These are phyloP conservation scores for Penicillium coprophilum DNA, from an alignment of 495 filamentous ascomycete genomes.

Conservation along the genomic window DNA sequence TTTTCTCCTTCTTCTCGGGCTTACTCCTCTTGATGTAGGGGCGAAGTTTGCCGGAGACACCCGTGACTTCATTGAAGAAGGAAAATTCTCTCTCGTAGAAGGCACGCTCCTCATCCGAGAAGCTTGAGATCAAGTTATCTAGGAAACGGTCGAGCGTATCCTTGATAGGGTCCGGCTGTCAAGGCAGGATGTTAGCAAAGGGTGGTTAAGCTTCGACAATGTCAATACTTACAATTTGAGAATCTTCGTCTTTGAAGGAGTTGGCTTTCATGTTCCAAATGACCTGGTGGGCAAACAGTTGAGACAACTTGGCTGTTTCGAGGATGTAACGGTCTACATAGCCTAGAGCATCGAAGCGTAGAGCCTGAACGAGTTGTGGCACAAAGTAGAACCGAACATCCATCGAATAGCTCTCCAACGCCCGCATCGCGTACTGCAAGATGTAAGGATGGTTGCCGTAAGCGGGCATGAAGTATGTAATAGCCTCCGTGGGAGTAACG, in stretches of 20 bases:
- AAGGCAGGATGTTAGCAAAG: constrained; percentile 41
- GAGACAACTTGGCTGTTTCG: constrained; percentile 92
- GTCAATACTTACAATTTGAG: constrained; percentile 67
- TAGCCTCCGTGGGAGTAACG: constrained; percentile 87
- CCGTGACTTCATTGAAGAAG: constrained; percentile 97
- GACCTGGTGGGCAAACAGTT: constrained; percentile 97
- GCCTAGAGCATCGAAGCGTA: constrained; percentile 92
- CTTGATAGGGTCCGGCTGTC: constrained; percentile 85
- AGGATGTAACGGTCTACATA: constrained; percentile 96
- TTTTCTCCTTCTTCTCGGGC: constrained; percentile 97
- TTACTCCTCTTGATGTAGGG: constrained; percentile 92
- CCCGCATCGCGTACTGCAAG: constrained; percentile 95
- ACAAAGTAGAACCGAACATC: constrained; percentile 99
- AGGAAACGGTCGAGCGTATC: constrained; percentile 90
- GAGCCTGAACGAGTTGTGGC: constrained; percentile 91
- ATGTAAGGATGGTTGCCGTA: constrained; percentile 95
- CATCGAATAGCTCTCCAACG: constrained; percentile 86
- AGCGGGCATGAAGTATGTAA: constrained; percentile 88
- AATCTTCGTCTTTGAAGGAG: constrained; percentile 95
- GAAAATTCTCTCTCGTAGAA: constrained; percentile 96
- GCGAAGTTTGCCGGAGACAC: constrained; percentile 90
- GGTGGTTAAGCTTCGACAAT: neutral
- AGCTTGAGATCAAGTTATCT: constrained; percentile 76
- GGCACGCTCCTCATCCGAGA: constrained; percentile 68
- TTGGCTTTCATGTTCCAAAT: constrained; percentile 99